Evolutionary conservation across 2,329 filamentous ascomycete genomes (phyloP).

Genomic region (Xylariaceae sp.): DNA sequence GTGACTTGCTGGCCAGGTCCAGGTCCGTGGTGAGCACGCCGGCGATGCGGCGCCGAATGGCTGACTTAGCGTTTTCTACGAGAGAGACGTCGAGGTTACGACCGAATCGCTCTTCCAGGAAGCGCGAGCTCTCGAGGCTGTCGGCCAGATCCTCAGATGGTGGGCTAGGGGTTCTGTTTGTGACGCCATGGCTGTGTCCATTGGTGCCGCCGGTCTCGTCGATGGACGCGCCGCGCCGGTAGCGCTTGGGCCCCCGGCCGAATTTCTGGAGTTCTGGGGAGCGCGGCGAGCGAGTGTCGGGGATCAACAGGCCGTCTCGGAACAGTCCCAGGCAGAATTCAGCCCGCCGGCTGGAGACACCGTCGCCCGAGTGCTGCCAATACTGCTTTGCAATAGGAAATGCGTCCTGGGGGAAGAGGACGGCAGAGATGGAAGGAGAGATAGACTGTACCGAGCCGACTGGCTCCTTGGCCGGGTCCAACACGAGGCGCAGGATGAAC

Average conservation of each 20-base stretch:
- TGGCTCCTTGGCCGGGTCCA: constrained; percentile 52
- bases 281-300: constrained; percentile 28
- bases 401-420: constrained; percentile 64
- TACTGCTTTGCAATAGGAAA: constrained; percentile 82
- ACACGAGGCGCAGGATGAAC: constrained; percentile 57
- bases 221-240: constrained; percentile 57
- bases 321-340: constrained; percentile 82
- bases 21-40: constrained; percentile 73
- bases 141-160: constrained; percentile 35
- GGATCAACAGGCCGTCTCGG: constrained; percentile 58
- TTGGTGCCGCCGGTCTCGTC: constrained; percentile 30
- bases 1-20: constrained; percentile 55
- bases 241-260: constrained; percentile 72
- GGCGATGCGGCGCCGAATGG: constrained; percentile 81
- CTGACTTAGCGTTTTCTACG: constrained; percentile 76
- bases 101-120: constrained; percentile 91
- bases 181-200: constrained; percentile 16
- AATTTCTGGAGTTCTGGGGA: constrained; percentile 35
- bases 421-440: constrained; percentile 60
- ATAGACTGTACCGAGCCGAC: constrained; percentile 52
- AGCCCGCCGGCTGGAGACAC: constrained; percentile 82
- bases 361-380: constrained; percentile 95
- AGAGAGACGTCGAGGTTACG: constrained; percentile 80
- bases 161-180: constrained; percentile 16
- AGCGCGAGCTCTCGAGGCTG: constrained; percentile 65